Conservation (phyloP, 108 stramenopile species). For the Skeletonema tropicum region DNA sequence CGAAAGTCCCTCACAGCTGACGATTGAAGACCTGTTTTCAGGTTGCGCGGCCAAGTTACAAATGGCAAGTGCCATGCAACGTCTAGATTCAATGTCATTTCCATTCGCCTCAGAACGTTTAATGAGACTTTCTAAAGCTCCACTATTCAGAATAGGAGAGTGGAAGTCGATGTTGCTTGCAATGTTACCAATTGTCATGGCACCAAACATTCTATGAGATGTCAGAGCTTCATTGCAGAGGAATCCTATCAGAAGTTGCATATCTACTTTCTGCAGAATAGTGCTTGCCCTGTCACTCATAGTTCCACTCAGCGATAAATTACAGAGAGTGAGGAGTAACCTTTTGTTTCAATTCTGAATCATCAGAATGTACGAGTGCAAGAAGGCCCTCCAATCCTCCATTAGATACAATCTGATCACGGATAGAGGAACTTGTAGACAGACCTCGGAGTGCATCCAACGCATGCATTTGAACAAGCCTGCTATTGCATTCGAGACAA, state of each 20-base stretch:
- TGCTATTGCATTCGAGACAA: constrained; percentile 32
- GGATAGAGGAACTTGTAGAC: constrained; percentile 53
- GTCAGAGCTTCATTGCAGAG: constrained; percentile 75
- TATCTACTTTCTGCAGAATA: constrained; percentile 66
- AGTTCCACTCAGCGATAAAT: constrained; percentile 77
- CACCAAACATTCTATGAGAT: constrained; percentile 88
- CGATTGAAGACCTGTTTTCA: constrained; percentile 55
- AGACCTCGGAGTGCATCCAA: constrained; percentile 75
- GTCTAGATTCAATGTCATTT: constrained; percentile 72
- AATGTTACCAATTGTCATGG: constrained; percentile 86
- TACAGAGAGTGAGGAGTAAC: constrained; percentile 80
- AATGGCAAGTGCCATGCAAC: constrained; percentile 84
- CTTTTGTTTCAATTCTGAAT: constrained; percentile 81
- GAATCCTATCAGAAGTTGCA: constrained; percentile 68
- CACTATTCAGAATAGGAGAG: constrained; percentile 52
- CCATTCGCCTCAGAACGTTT: constrained; percentile 50
- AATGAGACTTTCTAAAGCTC: constrained; percentile 71
- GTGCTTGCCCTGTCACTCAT: constrained; percentile 70
- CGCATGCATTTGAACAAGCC: constrained; percentile 60
- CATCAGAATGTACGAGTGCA: constrained; percentile 63
- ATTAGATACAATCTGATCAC: constrained; percentile 58
- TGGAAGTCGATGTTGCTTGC: constrained; percentile 64
- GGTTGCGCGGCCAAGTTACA: constrained; percentile 76
- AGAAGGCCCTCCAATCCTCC: constrained; percentile 67
- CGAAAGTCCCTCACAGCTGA: constrained; percentile 72